Conservation (phyloP, 1,284 basidiomycete genomes). For the Ceratobasidium sp. region DNA sequence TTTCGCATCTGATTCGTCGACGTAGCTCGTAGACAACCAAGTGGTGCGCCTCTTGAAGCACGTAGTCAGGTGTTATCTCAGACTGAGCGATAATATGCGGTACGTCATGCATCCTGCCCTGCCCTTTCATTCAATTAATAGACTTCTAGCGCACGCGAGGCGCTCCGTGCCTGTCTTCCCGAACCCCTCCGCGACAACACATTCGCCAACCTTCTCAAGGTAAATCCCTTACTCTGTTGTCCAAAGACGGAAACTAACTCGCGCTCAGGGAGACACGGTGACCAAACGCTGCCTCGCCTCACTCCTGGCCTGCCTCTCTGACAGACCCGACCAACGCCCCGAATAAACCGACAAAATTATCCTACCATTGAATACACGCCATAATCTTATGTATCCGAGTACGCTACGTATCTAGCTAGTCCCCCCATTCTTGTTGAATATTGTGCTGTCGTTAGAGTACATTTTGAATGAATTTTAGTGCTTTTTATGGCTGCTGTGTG, state of each 20-base stretch:
- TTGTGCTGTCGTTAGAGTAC: too few relatives aligned
- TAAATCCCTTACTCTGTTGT: conserved; percentile 46
- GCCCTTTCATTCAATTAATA: not conserved
- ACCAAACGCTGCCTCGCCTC: conserved; percentile 96
- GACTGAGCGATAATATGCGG: conserved; percentile 95
- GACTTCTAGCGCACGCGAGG: conserved; percentile 83
- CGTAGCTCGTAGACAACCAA: conserved; percentile 86
- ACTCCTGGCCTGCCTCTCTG: conserved; percentile 85
- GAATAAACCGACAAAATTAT: conserved; percentile 17
- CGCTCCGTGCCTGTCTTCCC: conserved; percentile 94
- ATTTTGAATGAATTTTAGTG: too few relatives aligned
- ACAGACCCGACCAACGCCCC: conserved; percentile 50
- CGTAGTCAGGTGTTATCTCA: conserved; percentile 95
- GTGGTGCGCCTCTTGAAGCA: conserved; percentile 97
- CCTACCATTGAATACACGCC: too few relatives aligned
- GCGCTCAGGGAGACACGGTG: conserved; percentile 85
- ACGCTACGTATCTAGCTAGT: too few relatives aligned
- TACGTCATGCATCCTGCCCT: conserved; percentile 51
- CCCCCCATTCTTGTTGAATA: too few relatives aligned
- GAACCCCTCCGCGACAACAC: conserved; percentile 95
- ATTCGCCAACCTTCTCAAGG: conserved; percentile 89
- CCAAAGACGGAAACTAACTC: not conserved
- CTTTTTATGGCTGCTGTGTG: too few relatives aligned
- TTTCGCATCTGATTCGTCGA: not conserved
- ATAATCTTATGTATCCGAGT: too few relatives aligned